Conservation (phyloP, 2,329 filamentous ascomycete species). For the Sarocladium kiliense region DNA sequence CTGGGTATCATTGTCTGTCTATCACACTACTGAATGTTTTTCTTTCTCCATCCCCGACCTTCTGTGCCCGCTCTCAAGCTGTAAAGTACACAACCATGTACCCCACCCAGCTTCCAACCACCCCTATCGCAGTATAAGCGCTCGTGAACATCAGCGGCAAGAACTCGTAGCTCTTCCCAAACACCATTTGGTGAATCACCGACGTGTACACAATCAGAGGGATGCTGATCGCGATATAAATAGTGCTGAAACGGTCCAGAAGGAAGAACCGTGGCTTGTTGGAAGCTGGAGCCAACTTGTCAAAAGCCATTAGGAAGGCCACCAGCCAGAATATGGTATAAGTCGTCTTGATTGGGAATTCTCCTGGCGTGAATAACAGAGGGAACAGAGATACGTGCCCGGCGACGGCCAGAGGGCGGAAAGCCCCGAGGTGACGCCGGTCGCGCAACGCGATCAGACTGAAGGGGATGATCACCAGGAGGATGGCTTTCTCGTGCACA, state of each 20-base stretch:
- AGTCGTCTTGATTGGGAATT: conserved; percentile 89
- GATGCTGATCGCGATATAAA: conserved; percentile 87
- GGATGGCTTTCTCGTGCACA: conserved; percentile 94
- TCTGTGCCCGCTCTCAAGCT: conserved; percentile 21
- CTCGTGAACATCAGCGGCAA: conserved; percentile 96
- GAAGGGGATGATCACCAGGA: conserved; percentile 92
- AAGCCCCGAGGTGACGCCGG: conserved; percentile 84
- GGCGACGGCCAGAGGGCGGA: conserved; percentile 84
- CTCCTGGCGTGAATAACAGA: conserved; percentile 82
- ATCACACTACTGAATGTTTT: not conserved
- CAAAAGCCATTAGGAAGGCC: conserved; percentile 79
- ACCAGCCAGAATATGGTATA: conserved; percentile 94
- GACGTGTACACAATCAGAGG: conserved; percentile 88
- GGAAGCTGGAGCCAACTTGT: conserved; percentile 80
- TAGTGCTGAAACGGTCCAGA: conserved; percentile 81
- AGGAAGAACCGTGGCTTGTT: conserved; percentile 77
- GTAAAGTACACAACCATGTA: conserved; percentile 89
- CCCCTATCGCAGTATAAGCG: conserved; percentile 89
- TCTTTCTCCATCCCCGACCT: not conserved
- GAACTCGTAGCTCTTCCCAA: conserved; percentile 81
- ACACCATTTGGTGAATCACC: conserved; percentile 74
- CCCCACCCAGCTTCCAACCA: conserved; percentile 91
- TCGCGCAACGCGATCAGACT: conserved; percentile 87
- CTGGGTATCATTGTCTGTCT: conserved; percentile 8
- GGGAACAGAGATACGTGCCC: conserved; percentile 96